Percentiles rank a stretch among this genome's conserved stretches.
Evolutionary conservation across 2,329 filamentous ascomycete genomes (phyloP).

Genomic region (Paracamarosporium sp.): DNA sequence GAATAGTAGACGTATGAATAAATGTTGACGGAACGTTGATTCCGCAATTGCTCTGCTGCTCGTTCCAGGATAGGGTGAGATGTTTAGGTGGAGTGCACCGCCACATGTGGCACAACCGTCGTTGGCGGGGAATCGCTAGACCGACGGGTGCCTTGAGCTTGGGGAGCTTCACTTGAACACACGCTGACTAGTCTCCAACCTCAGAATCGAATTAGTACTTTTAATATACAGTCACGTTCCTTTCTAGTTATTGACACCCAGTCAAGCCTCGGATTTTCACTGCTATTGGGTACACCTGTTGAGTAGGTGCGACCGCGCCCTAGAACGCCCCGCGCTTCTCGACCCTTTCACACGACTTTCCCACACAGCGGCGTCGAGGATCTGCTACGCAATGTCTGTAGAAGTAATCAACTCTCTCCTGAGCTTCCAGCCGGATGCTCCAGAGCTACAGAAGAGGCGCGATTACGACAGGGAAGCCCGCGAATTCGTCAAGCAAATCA

Average conservation of each 20-base stretch:
- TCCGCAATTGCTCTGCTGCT: no score
- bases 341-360: constrained; percentile 16
- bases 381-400: constrained; percentile 27
- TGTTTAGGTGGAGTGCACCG: no score
- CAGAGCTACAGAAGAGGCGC: constrained; percentile 39
- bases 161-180: no score
- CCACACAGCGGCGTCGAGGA: not conserved
- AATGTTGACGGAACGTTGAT: no score
- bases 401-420: constrained; percentile 36
- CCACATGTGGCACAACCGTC: no score
- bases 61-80: no score
- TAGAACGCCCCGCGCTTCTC: constrained; percentile 4
- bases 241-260: not conserved
- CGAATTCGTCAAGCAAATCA: constrained; percentile 42
- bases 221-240: not conserved
- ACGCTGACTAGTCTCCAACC: not conserved
- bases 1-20: no score
- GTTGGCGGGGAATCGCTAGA: no score
- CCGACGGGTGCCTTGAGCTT: no score
- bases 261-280: not conserved
- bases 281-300: not conserved
- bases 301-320: constrained; percentile 5
- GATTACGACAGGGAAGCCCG: constrained; percentile 49
- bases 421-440: constrained; percentile 44
- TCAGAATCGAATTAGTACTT: not conserved